Base-by-base conservation (phyloP, 2,329 filamentous ascomycete species). In the Fusarium nelsonii region DNA sequence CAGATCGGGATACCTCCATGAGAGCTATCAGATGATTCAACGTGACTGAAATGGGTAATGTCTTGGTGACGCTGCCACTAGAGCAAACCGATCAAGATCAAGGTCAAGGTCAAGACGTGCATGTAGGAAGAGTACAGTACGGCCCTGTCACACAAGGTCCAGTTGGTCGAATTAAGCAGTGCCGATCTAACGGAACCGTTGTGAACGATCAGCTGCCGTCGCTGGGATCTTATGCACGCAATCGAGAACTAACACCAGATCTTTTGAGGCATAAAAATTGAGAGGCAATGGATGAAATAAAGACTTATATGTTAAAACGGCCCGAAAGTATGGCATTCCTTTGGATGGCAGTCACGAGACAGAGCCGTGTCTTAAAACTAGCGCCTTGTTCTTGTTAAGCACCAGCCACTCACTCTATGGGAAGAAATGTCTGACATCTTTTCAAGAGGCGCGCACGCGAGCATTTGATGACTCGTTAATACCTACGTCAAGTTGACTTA, bases 161-260 rank as follows among this genome's bases (percentile, higher is more conserved):
- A 36, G 16, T 20, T 45, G 51, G 51, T 51, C 30, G 36, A 39
- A 53, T 65, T 69, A 68, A 69, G 64, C 55, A 50, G 49, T 37
- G 64, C 37, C 59, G 68, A 70, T 71, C 59, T 20, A 58, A 60
- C 54, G 36, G 34, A 64, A 41, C 54, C 30, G 58, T 49, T 64
- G 37, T 46, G 53, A 67, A 45, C 33, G 65, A 66, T 69, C 55
- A 53, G 51, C 61, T 39, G 33, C 33, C 43, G 28, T 33, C 36
- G 58, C 63, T 64, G 49, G 44, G 67, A 36, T 69, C 50, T 32
- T 37, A 70, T 70, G 66, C 63, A 70, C 63, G 66, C 57, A 59
- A 68, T 70, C 48, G 63, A 28, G 53, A 66, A 36, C 50, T 23
- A 41, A 54, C 33, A 43, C 33, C 51, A 58, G 37, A 64, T 64